Conservation (phyloP, 192 early-diverging fungal genomes). For the Dimargaris xerosporica region DNA sequence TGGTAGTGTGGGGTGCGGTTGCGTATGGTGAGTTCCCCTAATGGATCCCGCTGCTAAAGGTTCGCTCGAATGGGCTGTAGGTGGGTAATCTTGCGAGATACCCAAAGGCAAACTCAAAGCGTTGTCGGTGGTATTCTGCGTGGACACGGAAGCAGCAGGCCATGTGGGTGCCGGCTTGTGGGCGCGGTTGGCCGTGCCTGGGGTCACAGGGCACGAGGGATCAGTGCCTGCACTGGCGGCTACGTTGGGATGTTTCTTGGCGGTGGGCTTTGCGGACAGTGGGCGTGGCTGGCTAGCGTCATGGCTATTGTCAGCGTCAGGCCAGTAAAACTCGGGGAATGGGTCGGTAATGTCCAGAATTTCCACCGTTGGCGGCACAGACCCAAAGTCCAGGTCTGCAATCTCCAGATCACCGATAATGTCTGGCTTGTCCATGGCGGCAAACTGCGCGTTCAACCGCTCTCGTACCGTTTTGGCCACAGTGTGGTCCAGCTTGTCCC, state of each 20-base stretch:
- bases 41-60: no score
- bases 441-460: slow-evolving; percentile 49
- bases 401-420: slow-evolving; percentile 59
- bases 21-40: no score
- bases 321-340: slow-evolving; percentile 57
- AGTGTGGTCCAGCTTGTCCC: slow-evolving; percentile 46
- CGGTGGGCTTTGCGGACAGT: neutral
- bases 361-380: slow-evolving; percentile 48
- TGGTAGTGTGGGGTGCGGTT: no score
- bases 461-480: slow-evolving; percentile 46
- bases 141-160: no score
- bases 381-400: slow-evolving; percentile 49
- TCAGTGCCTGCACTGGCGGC: neutral
- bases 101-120: no score
- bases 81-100: no score
- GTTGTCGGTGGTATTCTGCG: no score
- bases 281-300: neutral
- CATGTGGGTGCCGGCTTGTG: neutral
- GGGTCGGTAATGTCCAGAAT: slow-evolving; percentile 60
- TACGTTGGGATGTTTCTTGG: neutral
- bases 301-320: slow-evolving; percentile 32
- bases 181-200: neutral
- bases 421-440: slow-evolving; percentile 38
- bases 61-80: no score
- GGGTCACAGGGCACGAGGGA: neutral